phyloP scores from a whole-genome alignment of 257 asterid species.

The Oldenlandia corymbosa region DNA sequence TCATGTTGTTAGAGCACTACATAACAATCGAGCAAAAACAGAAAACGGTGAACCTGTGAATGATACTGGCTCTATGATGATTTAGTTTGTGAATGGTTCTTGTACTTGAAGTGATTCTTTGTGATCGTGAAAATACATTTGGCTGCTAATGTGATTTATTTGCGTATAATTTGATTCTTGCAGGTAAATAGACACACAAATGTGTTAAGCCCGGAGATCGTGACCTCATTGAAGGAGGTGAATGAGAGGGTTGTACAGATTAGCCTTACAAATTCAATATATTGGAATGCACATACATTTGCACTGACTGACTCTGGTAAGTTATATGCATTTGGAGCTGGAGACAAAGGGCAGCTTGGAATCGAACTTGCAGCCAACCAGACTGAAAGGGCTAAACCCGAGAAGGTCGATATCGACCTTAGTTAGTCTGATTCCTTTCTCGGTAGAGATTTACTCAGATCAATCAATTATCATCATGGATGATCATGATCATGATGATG shows the following conservation, averaged over 20 bases:
- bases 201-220: slow-evolving; percentile 68
- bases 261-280: slow-evolving; percentile 88
- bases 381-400: slow-evolving; percentile 78
- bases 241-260: slow-evolving; percentile 88
- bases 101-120: too few species aligned
- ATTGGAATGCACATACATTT: slow-evolving; percentile 96
- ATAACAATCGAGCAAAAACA: too few species aligned
- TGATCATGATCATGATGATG: not conserved
- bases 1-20: too few species aligned
- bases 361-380: slow-evolving; percentile 61
- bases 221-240: slow-evolving; percentile 64
- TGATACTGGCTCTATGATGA: too few species aligned
- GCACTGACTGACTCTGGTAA: slow-evolving; percentile 88
- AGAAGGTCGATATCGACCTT: slow-evolving; percentile 69
- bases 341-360: slow-evolving; percentile 96
- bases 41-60: too few species aligned
- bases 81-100: too few species aligned
- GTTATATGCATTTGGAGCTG: slow-evolving; percentile 91
- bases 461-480: too few species aligned
- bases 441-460: too few species aligned
- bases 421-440: too few species aligned
- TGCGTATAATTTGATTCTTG: too few species aligned
- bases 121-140: not conserved
- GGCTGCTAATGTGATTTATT: not conserved
- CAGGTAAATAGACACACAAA: slow-evolving; percentile 70